Conservation (phyloP, 805 yeast species). For the Spathaspora hagerdaliae region DNA sequence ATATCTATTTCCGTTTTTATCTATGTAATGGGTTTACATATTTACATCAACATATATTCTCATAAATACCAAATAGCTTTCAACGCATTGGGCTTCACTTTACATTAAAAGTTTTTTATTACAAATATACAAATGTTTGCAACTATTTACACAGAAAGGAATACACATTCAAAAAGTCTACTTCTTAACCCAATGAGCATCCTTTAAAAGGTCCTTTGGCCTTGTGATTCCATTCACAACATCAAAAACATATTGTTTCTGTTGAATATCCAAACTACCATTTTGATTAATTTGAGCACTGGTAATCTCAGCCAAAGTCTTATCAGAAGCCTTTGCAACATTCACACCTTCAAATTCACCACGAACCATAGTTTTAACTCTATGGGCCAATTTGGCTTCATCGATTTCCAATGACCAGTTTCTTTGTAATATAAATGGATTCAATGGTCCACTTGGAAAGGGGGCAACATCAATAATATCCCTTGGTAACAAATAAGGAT, state of each 20-base stretch:
- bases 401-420: constrained; percentile 24
- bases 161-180: background rate
- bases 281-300: constrained; percentile 14
- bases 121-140: background rate
- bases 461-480: constrained; percentile 23
- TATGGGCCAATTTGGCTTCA: constrained; percentile 15
- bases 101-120: too few relatives aligned
- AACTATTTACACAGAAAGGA: constrained; percentile 2
- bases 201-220: constrained; percentile 6
- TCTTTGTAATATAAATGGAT: constrained; percentile 30
- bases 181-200: constrained; percentile 15
- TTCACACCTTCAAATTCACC: constrained; percentile 23
- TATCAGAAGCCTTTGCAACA: constrained; percentile 6
- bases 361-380: constrained; percentile 27
- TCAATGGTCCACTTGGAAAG: constrained; percentile 8
- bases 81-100: background rate
- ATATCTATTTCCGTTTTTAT: too few relatives aligned
- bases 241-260: constrained; percentile 28
- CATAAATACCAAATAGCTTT: background rate
- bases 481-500: constrained; percentile 38
- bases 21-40: too few relatives aligned
- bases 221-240: constrained; percentile 25
- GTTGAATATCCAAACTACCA: constrained; percentile 20
- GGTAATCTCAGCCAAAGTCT: constrained; percentile 10
- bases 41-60: background rate